Conservation (phyloP, 139 green algal species). For the Chlamydomonas sp. region DNA sequence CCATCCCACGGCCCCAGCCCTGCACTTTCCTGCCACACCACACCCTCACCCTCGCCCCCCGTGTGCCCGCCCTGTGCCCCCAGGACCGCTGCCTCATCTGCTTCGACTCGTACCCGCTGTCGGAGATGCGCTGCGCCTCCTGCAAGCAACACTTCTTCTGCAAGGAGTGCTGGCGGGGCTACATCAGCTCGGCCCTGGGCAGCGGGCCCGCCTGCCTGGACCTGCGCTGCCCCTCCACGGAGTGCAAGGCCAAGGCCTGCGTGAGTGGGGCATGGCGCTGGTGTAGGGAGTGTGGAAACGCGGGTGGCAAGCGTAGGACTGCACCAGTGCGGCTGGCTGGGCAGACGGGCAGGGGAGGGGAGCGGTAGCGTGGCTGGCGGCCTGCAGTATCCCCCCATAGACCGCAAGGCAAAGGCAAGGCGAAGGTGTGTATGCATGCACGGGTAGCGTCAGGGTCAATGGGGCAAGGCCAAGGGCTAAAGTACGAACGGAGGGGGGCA, state of each 20-base stretch:
- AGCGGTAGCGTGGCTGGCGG: too few species aligned
- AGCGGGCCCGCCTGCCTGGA: slow-evolving; percentile 57
- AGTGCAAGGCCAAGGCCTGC: slow-evolving; percentile 66
- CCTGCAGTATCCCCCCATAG: too few species aligned
- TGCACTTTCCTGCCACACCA: neutral
- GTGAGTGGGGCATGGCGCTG: neutral
- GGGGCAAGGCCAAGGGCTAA: too few species aligned
- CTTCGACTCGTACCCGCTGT: slow-evolving; percentile 79
- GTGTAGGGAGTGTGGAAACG: too few species aligned
- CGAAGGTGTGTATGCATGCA: too few species aligned
- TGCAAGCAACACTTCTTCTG: slow-evolving; percentile 88
- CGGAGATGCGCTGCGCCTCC: slow-evolving; percentile 60
- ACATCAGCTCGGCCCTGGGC: slow-evolving; percentile 72
- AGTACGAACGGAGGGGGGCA: too few species aligned
- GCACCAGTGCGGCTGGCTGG: too few species aligned
- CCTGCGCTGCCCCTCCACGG: slow-evolving; percentile 68
- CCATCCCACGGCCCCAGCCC: too few species aligned
- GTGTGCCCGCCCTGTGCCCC: neutral
- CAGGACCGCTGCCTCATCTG: slow-evolving; percentile 89
- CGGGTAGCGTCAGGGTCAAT: too few species aligned
- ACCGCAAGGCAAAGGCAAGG: too few species aligned
- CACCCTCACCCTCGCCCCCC: neutral
- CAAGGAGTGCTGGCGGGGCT: slow-evolving; percentile 86
- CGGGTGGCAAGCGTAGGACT: too few species aligned
- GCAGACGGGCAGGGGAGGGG: too few species aligned